phyloP scores from a whole-genome alignment of 768 basidiomycete genomes.

The Auricularia cornea region DNA sequence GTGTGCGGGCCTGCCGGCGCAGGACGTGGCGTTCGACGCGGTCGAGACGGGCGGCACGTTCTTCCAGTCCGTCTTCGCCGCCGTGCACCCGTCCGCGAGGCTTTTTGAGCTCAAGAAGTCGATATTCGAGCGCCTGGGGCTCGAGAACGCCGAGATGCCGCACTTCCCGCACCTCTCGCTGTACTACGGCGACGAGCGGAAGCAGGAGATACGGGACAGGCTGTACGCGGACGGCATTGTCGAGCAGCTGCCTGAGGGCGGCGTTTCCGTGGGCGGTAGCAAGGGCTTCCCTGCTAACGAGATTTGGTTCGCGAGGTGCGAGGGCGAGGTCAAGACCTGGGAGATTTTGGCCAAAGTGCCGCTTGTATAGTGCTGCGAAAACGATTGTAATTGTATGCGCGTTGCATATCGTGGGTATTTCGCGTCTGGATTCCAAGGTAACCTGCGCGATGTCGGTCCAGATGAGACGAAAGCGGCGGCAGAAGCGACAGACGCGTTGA shows the following conservation, averaged over 20 bases:
- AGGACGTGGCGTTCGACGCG: constrained; percentile 40
- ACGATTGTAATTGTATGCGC: not conserved
- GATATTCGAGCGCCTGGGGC: constrained; percentile 32
- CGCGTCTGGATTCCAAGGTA: no score
- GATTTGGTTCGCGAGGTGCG: not conserved
- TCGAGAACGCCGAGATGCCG: constrained; percentile 36
- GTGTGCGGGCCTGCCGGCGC: constrained; percentile 30
- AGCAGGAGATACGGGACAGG: constrained; percentile 44
- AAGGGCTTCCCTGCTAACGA: not conserved
- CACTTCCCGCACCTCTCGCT: constrained; percentile 65
- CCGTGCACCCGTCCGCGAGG: constrained; percentile 36
- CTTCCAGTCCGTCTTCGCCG: constrained; percentile 62
- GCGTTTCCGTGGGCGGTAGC: not conserved
- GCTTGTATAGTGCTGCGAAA: not conserved
- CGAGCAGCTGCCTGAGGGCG: not conserved
- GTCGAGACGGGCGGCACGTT: constrained; percentile 54
- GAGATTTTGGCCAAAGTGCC: not conserved
- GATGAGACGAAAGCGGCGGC: no score
- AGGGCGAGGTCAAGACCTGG: not conserved
- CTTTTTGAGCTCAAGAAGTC: constrained; percentile 41
- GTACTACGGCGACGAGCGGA: constrained; percentile 63
- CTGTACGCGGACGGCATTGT: not conserved
- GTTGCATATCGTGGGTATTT: no score
- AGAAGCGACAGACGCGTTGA: no score
- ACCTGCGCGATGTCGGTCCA: no score